Conservation (phyloP, 768 basidiomycete genomes). For the Kwoniella bestiolae region DNA sequence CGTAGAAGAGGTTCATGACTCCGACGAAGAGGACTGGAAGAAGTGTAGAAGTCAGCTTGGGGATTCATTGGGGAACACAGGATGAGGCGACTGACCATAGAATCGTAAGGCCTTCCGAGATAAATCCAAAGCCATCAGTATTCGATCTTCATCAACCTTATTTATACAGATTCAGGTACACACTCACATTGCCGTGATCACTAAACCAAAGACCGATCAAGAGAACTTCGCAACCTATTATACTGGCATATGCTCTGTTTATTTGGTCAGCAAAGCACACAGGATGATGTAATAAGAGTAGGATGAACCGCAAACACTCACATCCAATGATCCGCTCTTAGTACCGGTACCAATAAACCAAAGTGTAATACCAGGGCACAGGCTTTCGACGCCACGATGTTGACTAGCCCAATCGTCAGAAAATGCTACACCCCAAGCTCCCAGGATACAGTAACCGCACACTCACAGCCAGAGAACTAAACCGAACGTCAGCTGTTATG, state of each 20-base stretch:
- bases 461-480: conserved; percentile 47
- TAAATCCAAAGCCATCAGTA: background rate
- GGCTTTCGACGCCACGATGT: conserved; percentile 87
- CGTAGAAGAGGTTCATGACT: conserved; percentile 66
- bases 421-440: too few relatives aligned
- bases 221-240: conserved; percentile 78
- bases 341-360: conserved; percentile 81
- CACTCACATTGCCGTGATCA: conserved; percentile 73
- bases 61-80: background rate
- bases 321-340: conserved; percentile 88
- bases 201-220: conserved; percentile 95
- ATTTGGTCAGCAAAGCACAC: too few relatives aligned
- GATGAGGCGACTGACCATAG: conserved; percentile 76
- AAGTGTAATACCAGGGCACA: conserved; percentile 87
- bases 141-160: background rate
- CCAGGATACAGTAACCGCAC: too few relatives aligned
- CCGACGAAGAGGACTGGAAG: conserved; percentile 48
- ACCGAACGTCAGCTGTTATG: conserved; percentile 1
- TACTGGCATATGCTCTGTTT: conserved; percentile 81
- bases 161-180: background rate
- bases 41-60: conserved; percentile 48
- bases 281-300: too few relatives aligned
- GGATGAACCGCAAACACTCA: too few relatives aligned
- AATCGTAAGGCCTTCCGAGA: conserved; percentile 60
- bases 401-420: conserved; percentile 51